Conservation (phyloP, 176 grass and related monocot genomes). For the Phragmites australis region DNA sequence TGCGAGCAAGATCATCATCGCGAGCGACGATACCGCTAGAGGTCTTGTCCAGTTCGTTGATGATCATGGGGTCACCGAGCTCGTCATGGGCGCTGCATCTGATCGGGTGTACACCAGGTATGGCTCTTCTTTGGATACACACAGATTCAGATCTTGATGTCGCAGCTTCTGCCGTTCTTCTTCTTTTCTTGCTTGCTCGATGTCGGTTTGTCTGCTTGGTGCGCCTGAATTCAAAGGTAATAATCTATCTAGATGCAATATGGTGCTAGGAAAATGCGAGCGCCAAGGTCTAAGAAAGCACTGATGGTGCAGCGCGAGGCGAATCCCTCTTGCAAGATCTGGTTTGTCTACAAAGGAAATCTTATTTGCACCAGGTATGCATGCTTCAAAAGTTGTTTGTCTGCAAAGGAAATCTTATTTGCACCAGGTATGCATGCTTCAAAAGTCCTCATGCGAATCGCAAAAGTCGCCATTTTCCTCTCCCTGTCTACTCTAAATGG, state of each 20-base stretch:
- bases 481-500: background rate
- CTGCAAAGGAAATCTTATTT: constrained; percentile 69
- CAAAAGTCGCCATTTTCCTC: background rate
- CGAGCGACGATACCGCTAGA: constrained; percentile 42
- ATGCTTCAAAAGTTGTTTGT: constrained; percentile 38
- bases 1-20: constrained; percentile 59
- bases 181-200: background rate
- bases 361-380: constrained; percentile 68
- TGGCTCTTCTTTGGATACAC: background rate
- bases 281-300: constrained; percentile 69
- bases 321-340: constrained; percentile 63
- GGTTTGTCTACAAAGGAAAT: constrained; percentile 65
- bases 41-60: constrained; percentile 61
- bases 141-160: background rate
- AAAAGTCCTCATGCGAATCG: background rate
- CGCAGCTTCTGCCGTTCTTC: background rate
- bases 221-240: background rate
- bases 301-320: constrained; percentile 54
- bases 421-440: constrained; percentile 54
- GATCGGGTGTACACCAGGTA: constrained; percentile 68
- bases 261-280: constrained; percentile 61
- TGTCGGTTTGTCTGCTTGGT: background rate
- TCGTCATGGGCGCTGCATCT: constrained; percentile 83
- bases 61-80: constrained; percentile 53
- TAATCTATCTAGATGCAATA: constrained; percentile 10